Evolutionary conservation across 129 eudicot genomes (phyloP), one percentile per base, ranked within the genome.

Genomic region (Lactuca saligna): DNA sequence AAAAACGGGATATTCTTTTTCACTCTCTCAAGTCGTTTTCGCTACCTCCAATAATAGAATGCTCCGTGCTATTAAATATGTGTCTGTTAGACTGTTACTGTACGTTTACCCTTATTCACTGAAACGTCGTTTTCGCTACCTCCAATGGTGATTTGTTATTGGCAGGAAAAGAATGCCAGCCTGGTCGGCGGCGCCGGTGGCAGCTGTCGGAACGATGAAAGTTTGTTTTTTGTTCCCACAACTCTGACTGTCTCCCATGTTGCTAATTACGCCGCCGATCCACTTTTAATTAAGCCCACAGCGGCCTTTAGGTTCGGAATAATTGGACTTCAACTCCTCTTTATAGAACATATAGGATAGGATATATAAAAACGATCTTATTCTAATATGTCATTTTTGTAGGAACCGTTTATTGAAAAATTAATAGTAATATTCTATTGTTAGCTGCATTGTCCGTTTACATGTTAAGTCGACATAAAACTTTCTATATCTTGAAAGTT

Each of bases 101-200:
- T 54, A 54, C 11, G 11, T n/a, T 54, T 54, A 16, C 9, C 20
- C 58, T 54, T 54, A 15, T 16, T 54, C 58, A 16, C 20, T 4
- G 58, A 54, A 54, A 54, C 58, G 58, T 54, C 58, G 25, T 17
- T 54, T n/a, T 54, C 58, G 16, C n/a, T 46, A 12, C 51, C 51
- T 10, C 51, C 51, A 17, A 15, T 25, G 29, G 29, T 2, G 29
- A 25, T 6, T 6, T 0, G 20, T 54, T n/a, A n/a, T n/a, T 54
- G 58, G 3, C 58, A 16, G 58, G 58, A 54, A 54, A 54, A 54
- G 58, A 54, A 54, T n/a, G 58, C 9, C 58, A 54, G 31, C 3
- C 9, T 54, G 58, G 58, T 54, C 58, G 58, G 58, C 58, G 58
- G 58, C 58, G 25, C 25, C 58, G 29, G 56, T 17, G 57, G 57